These are phyloP conservation scores for Coccinonectria pachysandricola DNA, from an alignment of 2,329 filamentous ascomycete genomes.

Conservation along the genomic window DNA sequence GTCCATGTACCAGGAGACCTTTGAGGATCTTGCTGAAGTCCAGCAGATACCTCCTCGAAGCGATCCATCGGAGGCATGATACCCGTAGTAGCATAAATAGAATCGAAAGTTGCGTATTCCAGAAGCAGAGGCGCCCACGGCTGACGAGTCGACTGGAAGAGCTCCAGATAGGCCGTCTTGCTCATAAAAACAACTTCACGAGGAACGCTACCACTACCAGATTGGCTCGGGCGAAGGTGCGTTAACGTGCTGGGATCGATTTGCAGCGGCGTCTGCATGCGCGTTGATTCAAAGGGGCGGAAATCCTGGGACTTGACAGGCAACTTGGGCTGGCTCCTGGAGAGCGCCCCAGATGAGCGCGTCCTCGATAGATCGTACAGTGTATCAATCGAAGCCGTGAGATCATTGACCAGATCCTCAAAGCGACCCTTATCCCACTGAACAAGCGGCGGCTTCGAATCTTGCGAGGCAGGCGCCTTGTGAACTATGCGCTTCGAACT, in stretches of 20 bases:
- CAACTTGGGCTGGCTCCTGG: conserved; percentile 20
- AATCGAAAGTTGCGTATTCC: conserved; percentile 58
- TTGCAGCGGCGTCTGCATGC: conserved; percentile 51
- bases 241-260: conserved; percentile 46
- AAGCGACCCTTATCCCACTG: conserved; percentile 64
- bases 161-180: conserved; percentile 40
- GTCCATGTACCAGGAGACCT: conserved; percentile 46
- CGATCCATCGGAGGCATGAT: conserved; percentile 55
- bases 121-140: conserved; percentile 51
- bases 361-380: conserved; percentile 67
- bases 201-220: conserved; percentile 21
- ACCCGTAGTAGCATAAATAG: conserved; percentile 51
- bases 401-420: conserved; percentile 61
- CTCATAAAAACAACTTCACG: conserved; percentile 40
- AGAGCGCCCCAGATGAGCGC: conserved; percentile 36
- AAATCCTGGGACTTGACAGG: conserved; percentile 35
- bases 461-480: conserved; percentile 32
- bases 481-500: conserved; percentile 41
- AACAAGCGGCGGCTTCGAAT: conserved; percentile 46
- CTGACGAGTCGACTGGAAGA: conserved; percentile 32
- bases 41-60: conserved; percentile 52
- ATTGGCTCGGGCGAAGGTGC: conserved; percentile 33
- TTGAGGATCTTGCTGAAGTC: conserved; percentile 43
- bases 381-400: conserved; percentile 70
- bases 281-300: conserved; percentile 45